phyloP scores from a whole-genome alignment of 371 early-diverging fungal species.

The Mucor sp. region DNA sequence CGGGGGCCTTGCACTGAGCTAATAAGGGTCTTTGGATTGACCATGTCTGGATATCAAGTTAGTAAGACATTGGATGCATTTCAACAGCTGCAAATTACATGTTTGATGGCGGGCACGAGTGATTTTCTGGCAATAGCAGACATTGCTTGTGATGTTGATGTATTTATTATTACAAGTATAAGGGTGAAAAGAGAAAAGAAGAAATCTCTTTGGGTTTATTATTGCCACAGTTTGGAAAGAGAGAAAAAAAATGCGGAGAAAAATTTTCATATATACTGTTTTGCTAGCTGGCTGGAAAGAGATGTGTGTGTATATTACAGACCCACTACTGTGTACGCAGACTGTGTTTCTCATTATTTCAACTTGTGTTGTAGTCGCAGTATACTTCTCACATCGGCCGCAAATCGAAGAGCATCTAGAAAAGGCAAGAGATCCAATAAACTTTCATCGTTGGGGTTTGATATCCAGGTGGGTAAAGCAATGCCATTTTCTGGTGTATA shows the following conservation, averaged over 20 bases:
- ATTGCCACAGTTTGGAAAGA: not conserved
- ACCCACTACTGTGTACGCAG: no score
- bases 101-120: not conserved
- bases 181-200: not conserved
- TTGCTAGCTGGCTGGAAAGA: no score
- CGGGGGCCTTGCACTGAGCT: constrained; percentile 13
- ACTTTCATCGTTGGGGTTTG: constrained; percentile 79
- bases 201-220: not conserved
- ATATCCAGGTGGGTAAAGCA: constrained; percentile 83
- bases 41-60: constrained; percentile 1
- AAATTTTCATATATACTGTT: not conserved
- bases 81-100: not conserved
- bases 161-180: not conserved
- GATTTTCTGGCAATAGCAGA: constrained; percentile 8
- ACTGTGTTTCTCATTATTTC: not conserved
- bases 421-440: constrained; percentile 84
- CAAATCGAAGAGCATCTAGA: constrained; percentile 83
- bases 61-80: not conserved
- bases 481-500: constrained; percentile 76
- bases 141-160: not conserved
- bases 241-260: not conserved
- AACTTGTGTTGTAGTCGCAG: constrained; percentile 28
- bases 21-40: constrained; percentile 2
- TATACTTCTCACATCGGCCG: constrained; percentile 80
- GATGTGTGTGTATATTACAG: no score